Evolutionary conservation across 83 land plant species (phyloP).

Genomic region (Picea engelmannii): DNA sequence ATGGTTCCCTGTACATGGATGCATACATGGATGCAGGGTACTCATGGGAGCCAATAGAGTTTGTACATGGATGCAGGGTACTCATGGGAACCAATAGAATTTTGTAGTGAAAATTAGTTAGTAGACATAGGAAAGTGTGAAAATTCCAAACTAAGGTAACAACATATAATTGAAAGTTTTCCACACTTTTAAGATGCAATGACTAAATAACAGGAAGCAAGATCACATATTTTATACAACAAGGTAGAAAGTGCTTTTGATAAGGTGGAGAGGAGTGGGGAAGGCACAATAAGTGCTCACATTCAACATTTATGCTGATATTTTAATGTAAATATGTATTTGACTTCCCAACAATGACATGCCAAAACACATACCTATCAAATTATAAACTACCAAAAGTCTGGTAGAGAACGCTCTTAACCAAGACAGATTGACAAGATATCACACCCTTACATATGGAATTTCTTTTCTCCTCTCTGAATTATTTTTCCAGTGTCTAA

Average conservation of each 20-base stretch:
- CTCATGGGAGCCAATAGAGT: too few species aligned
- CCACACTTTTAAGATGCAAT: too few species aligned
- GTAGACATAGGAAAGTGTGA: not conserved
- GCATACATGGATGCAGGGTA: too few species aligned
- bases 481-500: not conserved
- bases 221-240: not conserved
- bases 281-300: too few species aligned
- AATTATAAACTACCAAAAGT: not conserved
- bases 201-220: not conserved
- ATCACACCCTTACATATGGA: not conserved
- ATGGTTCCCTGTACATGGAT: too few species aligned
- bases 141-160: not conserved
- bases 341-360: not conserved
- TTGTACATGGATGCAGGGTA: constrained; percentile 26
- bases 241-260: not conserved
- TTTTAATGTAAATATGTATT: not conserved
- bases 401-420: not conserved
- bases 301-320: not conserved
- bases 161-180: not conserved
- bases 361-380: not conserved
- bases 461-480: not conserved
- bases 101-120: not conserved
- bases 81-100: too few species aligned
- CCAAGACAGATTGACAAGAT: not conserved
- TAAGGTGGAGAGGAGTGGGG: not conserved